These are phyloP conservation scores for Cenchrus purpureus DNA, from an alignment of 176 grass and related monocot species.

Conservation along the genomic window DNA sequence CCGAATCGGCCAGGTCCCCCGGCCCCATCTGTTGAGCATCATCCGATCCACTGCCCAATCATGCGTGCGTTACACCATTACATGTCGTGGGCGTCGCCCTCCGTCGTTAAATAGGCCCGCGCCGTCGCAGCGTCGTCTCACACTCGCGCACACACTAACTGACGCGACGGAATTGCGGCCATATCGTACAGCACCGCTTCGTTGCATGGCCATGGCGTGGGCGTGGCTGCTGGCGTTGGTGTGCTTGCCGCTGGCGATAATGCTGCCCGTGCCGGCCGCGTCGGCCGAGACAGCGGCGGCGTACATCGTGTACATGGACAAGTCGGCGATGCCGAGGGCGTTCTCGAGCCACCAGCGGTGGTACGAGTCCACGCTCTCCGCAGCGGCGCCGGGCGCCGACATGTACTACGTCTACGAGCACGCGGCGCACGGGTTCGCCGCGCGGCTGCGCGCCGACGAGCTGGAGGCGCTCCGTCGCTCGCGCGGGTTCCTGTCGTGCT, in stretches of 20 bases:
- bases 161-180: not conserved
- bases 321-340: conserved; percentile 67
- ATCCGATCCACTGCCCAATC: not conserved
- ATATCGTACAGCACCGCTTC: not conserved
- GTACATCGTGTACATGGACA: conserved; percentile 93
- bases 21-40: not conserved
- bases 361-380: conserved; percentile 64
- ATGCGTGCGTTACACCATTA: no score
- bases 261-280: not conserved
- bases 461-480: conserved; percentile 43
- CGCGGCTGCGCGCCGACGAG: conserved; percentile 39
- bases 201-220: not conserved
- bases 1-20: conserved; percentile 3
- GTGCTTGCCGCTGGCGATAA: not conserved
- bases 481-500: conserved; percentile 65
- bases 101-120: conserved; percentile 22
- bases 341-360: conserved; percentile 59
- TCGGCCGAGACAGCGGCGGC: conserved; percentile 18
- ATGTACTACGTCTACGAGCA: conserved; percentile 75
- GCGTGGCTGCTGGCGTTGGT: not conserved
- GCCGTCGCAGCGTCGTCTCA: not conserved
- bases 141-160: not conserved
- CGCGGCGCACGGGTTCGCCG: conserved; percentile 72
- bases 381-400: not conserved
- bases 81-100: not conserved